A percentile compares a stretch with the other conserved stretches of the same genome.
Evolutionary conservation across 106 monocot genomes (phyloP).

Genomic region (Cymbidium sinense): DNA sequence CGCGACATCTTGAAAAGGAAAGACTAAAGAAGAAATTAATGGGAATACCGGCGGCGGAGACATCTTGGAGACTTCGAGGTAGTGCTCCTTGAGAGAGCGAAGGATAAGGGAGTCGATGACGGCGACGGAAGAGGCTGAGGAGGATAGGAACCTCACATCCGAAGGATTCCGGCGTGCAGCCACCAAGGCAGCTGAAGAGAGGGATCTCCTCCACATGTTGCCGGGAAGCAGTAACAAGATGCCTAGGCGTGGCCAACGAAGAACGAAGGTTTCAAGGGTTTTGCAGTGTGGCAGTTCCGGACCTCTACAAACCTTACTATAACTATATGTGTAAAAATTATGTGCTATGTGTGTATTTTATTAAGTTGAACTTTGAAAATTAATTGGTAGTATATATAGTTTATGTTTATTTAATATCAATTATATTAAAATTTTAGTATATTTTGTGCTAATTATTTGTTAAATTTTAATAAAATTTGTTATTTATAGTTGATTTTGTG

Average conservation of each 20-base stretch:
- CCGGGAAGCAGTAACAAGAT: neutral
- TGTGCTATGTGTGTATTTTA: too few species aligned
- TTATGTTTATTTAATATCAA: too few species aligned
- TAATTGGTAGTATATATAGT: too few species aligned
- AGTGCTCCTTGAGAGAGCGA: slow-evolving; percentile 34
- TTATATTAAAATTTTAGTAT: too few species aligned
- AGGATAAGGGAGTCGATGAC: slow-evolving; percentile 23
- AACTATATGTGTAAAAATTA: too few species aligned
- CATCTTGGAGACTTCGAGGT: slow-evolving; percentile 31
- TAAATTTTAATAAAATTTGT: too few species aligned
- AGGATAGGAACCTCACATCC: neutral
- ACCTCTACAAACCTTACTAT: too few species aligned
- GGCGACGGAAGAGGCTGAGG: slow-evolving; percentile 11
- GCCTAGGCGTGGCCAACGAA: too few species aligned
- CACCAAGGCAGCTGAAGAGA: neutral
- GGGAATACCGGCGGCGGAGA: slow-evolving; percentile 43
- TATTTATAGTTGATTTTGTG: too few species aligned
- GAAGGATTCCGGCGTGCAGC: neutral
- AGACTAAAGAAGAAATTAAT: neutral
- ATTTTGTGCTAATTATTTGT: too few species aligned
- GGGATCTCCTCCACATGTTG: slow-evolving; percentile 5
- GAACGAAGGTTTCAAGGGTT: slow-evolving; percentile 2
- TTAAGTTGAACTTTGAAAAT: too few species aligned
- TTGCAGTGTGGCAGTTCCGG: neutral
- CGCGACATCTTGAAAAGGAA: neutral